These are phyloP conservation scores for Epichloe hybrida DNA, from an alignment of 2,329 filamentous ascomycete species.

Conservation along the genomic window DNA sequence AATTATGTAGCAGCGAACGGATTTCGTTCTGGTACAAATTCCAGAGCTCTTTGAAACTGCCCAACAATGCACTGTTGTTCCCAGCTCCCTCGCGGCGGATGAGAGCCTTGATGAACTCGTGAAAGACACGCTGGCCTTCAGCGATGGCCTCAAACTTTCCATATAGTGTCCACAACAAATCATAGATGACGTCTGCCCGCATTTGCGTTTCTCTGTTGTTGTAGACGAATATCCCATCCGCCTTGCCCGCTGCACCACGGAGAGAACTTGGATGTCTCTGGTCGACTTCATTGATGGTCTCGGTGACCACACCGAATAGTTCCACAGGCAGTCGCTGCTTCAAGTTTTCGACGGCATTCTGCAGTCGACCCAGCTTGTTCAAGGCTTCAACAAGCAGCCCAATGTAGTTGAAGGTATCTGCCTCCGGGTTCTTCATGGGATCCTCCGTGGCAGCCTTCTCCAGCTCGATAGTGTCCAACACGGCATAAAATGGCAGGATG, in stretches of 20 bases:
- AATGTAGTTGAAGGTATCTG: conserved; percentile 90
- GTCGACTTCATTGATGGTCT: conserved; percentile 88
- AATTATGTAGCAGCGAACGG: conserved; percentile 83
- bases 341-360: conserved; percentile 75
- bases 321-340: conserved; percentile 91
- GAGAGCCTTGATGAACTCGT: conserved; percentile 81
- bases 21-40: conserved; percentile 98
- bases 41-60: conserved; percentile 94
- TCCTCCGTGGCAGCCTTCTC: conserved; percentile 62
- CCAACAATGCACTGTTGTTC: conserved; percentile 53
- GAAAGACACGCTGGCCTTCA: conserved; percentile 84
- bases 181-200: conserved; percentile 74
- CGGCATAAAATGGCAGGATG: conserved; percentile 41
- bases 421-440: conserved; percentile 82
- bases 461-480: conserved; percentile 48
- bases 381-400: conserved; percentile 75
- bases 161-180: conserved; percentile 83
- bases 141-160: conserved; percentile 96
- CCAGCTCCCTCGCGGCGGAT: conserved; percentile 63
- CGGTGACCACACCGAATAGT: conserved; percentile 84
- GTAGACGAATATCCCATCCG: conserved; percentile 47
- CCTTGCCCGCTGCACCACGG: conserved; percentile 38
- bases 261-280: conserved; percentile 80
- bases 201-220: conserved; percentile 60
- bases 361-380: conserved; percentile 76